Conservation (phyloP, 2,329 filamentous ascomycete genomes). For the Pseudogymnoascus sp. region DNA sequence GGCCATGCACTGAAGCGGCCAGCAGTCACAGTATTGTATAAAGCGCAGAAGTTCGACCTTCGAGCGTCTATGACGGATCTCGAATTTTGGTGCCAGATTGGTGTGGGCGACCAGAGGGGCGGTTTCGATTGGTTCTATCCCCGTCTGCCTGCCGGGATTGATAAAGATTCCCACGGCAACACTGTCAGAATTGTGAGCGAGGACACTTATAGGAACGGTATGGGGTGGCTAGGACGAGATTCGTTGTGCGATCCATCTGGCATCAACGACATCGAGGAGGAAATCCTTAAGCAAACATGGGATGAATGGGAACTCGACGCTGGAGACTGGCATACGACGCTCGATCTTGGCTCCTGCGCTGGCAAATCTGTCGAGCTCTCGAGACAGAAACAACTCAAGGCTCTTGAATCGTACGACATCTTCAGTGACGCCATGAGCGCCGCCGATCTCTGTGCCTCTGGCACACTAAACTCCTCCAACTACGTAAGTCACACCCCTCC, state of each 20-base stretch:
- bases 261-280: conserved; percentile 45
- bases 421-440: conserved; percentile 56
- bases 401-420: conserved; percentile 43
- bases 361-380: conserved; percentile 14
- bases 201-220: conserved; percentile 66
- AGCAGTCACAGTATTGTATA: conserved; percentile 63
- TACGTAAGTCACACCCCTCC: neutral
- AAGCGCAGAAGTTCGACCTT: conserved; percentile 61
- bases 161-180: conserved; percentile 59
- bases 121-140: conserved; percentile 86
- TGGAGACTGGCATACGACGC: conserved; percentile 45
- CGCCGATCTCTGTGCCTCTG: conserved; percentile 47
- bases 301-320: conserved; percentile 60
- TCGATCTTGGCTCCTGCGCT: conserved; percentile 35
- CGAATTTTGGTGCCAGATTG: conserved; percentile 96
- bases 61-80: conserved; percentile 76
- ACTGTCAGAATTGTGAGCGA: conserved; percentile 72
- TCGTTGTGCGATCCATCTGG: conserved; percentile 33
- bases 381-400: conserved; percentile 21
- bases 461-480: neutral
- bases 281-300: conserved; percentile 57
- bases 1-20: conserved; percentile 68
- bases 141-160: conserved; percentile 64
- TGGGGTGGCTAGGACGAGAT: conserved; percentile 69
- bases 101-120: conserved; percentile 77